Evolutionary conservation across 2,329 filamentous ascomycete genomes (phyloP).

Genomic region (Pseudogymnoascus sp.): DNA sequence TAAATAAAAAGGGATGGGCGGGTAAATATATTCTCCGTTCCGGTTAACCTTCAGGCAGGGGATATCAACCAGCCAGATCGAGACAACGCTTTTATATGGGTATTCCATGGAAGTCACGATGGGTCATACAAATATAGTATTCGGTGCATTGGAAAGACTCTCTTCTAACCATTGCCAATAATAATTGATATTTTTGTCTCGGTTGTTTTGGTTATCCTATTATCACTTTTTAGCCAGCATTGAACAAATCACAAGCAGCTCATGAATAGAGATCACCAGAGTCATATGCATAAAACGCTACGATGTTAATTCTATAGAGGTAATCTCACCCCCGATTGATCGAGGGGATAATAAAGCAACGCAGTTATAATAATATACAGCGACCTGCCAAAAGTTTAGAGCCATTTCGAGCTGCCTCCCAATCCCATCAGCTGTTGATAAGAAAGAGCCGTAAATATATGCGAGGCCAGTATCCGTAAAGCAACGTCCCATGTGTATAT

Average conservation of each 20-base stretch:
- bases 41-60: background rate
- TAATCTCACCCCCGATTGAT: background rate
- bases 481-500: background rate
- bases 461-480: background rate
- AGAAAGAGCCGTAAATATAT: background rate
- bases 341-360: background rate
- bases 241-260: background rate
- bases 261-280: background rate
- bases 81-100: background rate
- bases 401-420: background rate
- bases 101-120: background rate
- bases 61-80: background rate
- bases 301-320: background rate
- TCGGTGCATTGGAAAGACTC: background rate
- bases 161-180: background rate
- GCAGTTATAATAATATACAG: background rate
- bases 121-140: background rate
- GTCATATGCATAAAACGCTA: background rate
- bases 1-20: constrained; percentile 7
- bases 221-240: background rate
- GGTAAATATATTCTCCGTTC: constrained; percentile 3
- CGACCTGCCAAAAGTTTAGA: background rate
- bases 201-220: background rate
- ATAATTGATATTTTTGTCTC: background rate
- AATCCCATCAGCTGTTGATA: background rate